Percentiles rank a stretch among this genome's conserved stretches.
Conservation (phyloP, 495 filamentous ascomycete species). For the Penicillium pulvis region DNA sequence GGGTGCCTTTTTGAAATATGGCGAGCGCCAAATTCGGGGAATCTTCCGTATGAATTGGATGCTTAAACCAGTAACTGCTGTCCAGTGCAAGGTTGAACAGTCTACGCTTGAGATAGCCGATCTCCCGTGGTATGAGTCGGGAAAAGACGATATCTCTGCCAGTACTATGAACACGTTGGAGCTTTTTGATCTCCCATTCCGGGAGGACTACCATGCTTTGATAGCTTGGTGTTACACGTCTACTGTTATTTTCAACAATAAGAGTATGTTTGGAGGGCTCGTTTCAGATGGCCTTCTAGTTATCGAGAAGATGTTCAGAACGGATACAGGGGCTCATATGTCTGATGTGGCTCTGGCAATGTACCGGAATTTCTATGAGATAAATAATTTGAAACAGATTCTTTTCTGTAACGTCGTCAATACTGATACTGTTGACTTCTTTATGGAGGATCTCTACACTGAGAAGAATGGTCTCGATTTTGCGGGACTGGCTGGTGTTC, state of each 20-base stretch:
- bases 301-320: background rate
- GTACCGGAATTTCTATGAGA: background rate
- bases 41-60: background rate
- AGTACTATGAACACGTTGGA: too few species aligned
- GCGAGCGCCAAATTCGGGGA: background rate
- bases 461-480: too few species aligned
- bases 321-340: background rate
- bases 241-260: too few species aligned
- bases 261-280: background rate
- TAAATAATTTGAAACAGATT: background rate
- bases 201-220: too few species aligned
- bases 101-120: background rate
- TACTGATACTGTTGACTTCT: background rate
- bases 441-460: background rate
- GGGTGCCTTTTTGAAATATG: background rate
- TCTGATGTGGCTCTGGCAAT: background rate
- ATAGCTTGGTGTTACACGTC: too few species aligned
- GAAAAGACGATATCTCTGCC: too few species aligned
- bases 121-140: too few species aligned
- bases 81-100: background rate
- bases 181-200: too few species aligned
- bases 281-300: background rate
- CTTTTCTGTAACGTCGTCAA: background rate
- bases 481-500: too few species aligned
- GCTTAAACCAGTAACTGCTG: background rate